Evolutionary conservation across 257 asterid genomes (phyloP), one percentile per base, ranked within the genome.

Genomic region (Scutellaria baicalensis): DNA sequence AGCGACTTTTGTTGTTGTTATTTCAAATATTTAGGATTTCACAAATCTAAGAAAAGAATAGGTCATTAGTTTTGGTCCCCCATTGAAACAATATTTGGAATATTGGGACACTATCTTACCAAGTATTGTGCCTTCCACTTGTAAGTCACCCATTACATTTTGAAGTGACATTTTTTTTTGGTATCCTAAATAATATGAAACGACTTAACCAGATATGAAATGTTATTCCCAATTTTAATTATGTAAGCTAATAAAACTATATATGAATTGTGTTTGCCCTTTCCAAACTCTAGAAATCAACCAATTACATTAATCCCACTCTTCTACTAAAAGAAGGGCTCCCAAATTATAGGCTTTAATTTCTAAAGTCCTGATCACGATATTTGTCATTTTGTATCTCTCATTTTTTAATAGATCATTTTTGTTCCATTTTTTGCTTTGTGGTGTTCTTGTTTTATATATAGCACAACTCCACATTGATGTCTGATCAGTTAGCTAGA

Each of bases 51-150:
- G 4, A 48, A 17, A 21, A 74, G 49, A 58, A 68, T 62, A 61
- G 10, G 5, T 21, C 40, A 33, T 4, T 6, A 11, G 12, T 11
- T 36, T 49, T 6, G 27, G 74, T 1, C 75, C 81, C 70, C 43
- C 72, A 51, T 71, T 10, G 1, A 35, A 31, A 70, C 36, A 47
- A 17, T n/a, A 33, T 7, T n/a, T 40, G 14, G 38, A 45, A 54
- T n/a, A n/a, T 79, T 78, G 63, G 31, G 82, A 77, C 85, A 80
- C 80, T 27, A 27, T 27, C 33, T 1, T 27, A 4, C 33, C 33
- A 2, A 27, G 33, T 27, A 27, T 50, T 39, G n/a, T 78, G 78
- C 60, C 14, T 42, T 75, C 78, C 73, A 69, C 77, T 13, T 47
- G 7, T 17, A 8, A 9, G 36, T 14, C n/a, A 56, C n/a, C 11